These are phyloP conservation scores for Pythium brachiatum DNA, from an alignment of 352 stramenopile species.

Conservation along the genomic window DNA sequence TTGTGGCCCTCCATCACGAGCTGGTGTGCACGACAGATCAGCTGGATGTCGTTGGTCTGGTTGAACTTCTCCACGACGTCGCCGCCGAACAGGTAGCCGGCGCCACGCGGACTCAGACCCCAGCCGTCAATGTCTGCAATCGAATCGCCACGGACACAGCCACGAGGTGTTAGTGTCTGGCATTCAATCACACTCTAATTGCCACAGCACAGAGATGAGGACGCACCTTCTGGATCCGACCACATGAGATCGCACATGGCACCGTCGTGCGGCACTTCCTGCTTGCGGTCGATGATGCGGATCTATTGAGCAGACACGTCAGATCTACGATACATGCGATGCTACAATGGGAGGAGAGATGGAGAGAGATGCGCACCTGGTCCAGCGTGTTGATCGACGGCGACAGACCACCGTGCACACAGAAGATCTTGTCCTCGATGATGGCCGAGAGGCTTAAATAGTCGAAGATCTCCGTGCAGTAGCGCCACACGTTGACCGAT, in stretches of 20 bases:
- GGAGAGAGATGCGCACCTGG: constrained; percentile 35
- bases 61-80: constrained; percentile 99
- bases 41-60: constrained; percentile 96
- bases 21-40: constrained; percentile 99
- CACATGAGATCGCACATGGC: constrained; percentile 98
- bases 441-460: constrained; percentile 98
- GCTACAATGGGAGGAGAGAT: background rate
- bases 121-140: constrained; percentile 97
- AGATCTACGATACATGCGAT: background rate
- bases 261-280: constrained; percentile 98
- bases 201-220: background rate
- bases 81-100: constrained; percentile 97
- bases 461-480: constrained; percentile 99
- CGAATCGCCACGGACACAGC: constrained; percentile 49
- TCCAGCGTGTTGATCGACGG: constrained; percentile 89
- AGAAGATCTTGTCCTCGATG: constrained; percentile 99
- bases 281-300: constrained; percentile 94
- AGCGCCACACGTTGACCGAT: constrained; percentile 98
- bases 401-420: constrained; percentile 98
- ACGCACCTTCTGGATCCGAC: constrained; percentile 87
- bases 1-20: constrained; percentile 92
- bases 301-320: constrained; percentile 33
- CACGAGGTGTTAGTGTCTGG: constrained; percentile 35
- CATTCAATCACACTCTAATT: background rate
- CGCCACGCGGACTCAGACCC: constrained; percentile 95